Base-by-base conservation (phyloP, 2,329 filamentous ascomycete species). In the Alternaria sp. region DNA sequence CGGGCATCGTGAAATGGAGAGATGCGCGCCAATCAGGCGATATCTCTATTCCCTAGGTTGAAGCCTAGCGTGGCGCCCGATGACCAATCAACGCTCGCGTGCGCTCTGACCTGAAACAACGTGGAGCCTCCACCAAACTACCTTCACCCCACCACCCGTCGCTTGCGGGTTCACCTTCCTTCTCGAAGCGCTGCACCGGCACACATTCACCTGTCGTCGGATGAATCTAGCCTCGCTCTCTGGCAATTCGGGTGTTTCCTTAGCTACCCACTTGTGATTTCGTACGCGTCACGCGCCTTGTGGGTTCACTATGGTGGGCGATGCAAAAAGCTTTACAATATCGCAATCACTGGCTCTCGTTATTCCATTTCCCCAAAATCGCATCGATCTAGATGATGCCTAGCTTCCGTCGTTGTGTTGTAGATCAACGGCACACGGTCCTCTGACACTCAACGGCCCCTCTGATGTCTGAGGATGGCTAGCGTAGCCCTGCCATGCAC, bases 161-260 rank as follows among this genome's bases (percentile, higher is more conserved):
- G 60, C 62, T 61, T 66, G 50, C 61, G 58, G 59, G 54, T 63
- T 50, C 55, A 54, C 65, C 54, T 64, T 60, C 50, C 51, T 64
- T 62, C 70, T 67, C 70, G 62, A 75, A 72, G 74, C 77, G 74
- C 74, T 71, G 64, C 65, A 55, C 59, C 61, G 70, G 68, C 69
- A 54, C 72, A 65, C 69, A 58, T 57, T 69, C 64, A 70, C 77
- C 77, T 78, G 67, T 79, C 72, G 70, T 77, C 70, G 72, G 63
- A 63, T 73, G 49, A 65, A 68, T 65, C 72, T 57, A 66, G 64
- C 46, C 61, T 47, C 28, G 45, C 63, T 25, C 23, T 28, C 28
- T 30, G 28, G 28, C 28, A 12, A 28, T 10, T 28, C 26, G 26
- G 26, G 26, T 28, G 26, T 28, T 28, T 28, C 26, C 9, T 28